Evolutionary conservation across 169 alveolate genomes (phyloP).

Genomic region (Eimeria maxima): DNA sequence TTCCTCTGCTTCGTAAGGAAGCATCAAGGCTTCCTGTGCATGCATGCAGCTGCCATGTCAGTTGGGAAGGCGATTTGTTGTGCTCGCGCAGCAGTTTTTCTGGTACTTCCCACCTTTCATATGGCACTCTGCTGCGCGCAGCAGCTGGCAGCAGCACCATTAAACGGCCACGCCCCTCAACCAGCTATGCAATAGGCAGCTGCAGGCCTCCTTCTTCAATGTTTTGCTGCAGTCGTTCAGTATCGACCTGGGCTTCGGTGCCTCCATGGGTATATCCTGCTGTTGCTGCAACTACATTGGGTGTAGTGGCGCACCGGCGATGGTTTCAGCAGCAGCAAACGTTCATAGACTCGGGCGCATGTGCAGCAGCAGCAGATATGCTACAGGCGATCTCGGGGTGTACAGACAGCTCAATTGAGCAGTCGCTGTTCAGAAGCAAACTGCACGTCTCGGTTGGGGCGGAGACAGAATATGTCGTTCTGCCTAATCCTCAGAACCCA

Average conservation of each 20-base stretch:
- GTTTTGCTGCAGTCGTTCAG: background rate
- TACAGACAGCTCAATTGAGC: background rate
- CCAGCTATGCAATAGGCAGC: background rate
- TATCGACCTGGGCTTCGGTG: background rate
- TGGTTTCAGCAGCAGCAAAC: slow-evolving; percentile 33
- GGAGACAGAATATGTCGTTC: slow-evolving; percentile 1
- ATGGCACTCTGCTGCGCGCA: background rate
- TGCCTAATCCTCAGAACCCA: background rate
- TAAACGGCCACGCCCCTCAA: background rate
- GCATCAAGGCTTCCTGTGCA: background rate
- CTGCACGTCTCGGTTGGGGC: background rate
- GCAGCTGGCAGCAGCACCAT: slow-evolving; percentile 14
- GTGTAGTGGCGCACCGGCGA: background rate
- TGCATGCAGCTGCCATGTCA: background rate
- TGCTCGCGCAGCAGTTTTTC: background rate
- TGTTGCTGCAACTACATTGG: background rate
- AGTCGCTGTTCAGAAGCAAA: background rate
- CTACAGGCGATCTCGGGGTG: background rate
- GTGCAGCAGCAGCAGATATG: slow-evolving; percentile 27
- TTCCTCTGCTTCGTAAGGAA: background rate
- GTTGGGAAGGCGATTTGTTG: background rate
- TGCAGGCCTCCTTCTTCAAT: background rate
- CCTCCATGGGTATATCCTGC: slow-evolving; percentile 20
- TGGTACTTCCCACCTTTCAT: background rate
- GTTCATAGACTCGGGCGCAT: slow-evolving; percentile 40